Evolutionary conservation across 176 grass and related monocot genomes (phyloP).

Genomic region (Cymbopogon citratus): DNA sequence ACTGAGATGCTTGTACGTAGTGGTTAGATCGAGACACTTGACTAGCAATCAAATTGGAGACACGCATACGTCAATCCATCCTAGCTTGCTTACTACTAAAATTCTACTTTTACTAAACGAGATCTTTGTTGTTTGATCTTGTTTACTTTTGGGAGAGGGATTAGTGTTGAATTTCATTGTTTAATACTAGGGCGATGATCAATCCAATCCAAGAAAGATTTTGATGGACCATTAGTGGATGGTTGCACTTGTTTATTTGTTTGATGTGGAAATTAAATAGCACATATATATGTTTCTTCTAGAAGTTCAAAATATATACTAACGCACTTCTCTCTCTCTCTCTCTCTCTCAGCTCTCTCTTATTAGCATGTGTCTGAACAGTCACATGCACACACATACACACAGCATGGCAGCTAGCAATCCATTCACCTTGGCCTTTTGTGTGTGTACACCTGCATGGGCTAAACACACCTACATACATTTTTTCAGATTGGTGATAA

Average conservation of each 20-base stretch:
- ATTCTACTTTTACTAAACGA: not conserved
- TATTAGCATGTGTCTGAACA: no score
- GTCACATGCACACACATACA: not conserved
- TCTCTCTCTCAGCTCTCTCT: no score
- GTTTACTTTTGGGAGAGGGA: not conserved
- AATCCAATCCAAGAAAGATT: conserved; percentile 12
- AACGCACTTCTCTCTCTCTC: no score
- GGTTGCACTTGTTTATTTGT: conserved; percentile 12
- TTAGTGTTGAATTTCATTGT: conserved; percentile 5
- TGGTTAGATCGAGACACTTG: not conserved
- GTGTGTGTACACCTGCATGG: conserved; percentile 28
- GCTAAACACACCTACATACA: conserved; percentile 16
- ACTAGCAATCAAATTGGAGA: not conserved
- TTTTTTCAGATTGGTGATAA: no score
- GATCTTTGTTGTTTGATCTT: conserved; percentile 37
- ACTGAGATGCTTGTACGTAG: not conserved
- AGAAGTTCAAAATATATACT: conserved; percentile 8
- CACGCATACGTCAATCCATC: not conserved
- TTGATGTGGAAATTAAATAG: not conserved
- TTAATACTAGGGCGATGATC: not conserved
- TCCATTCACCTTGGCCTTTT: conserved; percentile 29
- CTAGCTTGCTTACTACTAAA: not conserved
- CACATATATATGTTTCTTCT: not conserved
- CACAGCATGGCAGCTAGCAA: conserved; percentile 9
- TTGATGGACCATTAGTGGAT: not conserved